Base-by-base conservation (phyloP, 2,329 filamentous ascomycete species). In the Fusarium compactum region DNA sequence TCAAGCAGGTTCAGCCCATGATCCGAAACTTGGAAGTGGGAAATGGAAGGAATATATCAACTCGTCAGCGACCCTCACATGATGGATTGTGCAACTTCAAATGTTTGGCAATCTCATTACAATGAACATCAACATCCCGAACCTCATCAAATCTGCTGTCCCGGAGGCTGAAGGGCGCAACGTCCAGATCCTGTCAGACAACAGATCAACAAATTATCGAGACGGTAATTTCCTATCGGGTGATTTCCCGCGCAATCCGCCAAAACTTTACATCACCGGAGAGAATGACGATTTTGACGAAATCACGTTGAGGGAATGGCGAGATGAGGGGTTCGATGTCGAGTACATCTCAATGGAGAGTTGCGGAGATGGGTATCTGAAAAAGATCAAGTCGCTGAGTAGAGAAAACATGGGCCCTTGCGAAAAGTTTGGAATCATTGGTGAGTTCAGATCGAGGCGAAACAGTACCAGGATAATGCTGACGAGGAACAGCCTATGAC, bases 401-500 rank as follows among this genome's bases (percentile, higher is more conserved):
- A 77, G 69, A 22, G 69, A 75, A 9, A 72, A 79, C 3, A 60
- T 82, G 30, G 81, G 76, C 0, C 81, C 82, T 0, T 84, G 83
- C 41, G 79, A 84, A 40, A 82, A 79, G 1, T 85, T 80, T 48
- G 83, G 82, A 3, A 82, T 85, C 16, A 59, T 85, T 5, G 81
- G 81, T 82, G 52, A 60, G 80, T 74, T 1, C 12, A 15, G 9
- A 16, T 2, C 2, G 9, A 7, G 6, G 3, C 5, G 1, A 50
- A 27, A 55, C 12, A 16, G 20, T 8, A 20, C 1, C 3, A 7
- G 3, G 3, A 3, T 5, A 6, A 2, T 27, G 8, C 38, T 64
- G 12, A 67, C 11, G 14, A 32, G 9, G 1, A 18, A 16, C 24
- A 82, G 82, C 83, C 6, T 85, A 78, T 38, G 83, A 83, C 3